Conservation (phyloP, 192 early-diverging fungal genomes). For the Spizellomyces sp. region DNA sequence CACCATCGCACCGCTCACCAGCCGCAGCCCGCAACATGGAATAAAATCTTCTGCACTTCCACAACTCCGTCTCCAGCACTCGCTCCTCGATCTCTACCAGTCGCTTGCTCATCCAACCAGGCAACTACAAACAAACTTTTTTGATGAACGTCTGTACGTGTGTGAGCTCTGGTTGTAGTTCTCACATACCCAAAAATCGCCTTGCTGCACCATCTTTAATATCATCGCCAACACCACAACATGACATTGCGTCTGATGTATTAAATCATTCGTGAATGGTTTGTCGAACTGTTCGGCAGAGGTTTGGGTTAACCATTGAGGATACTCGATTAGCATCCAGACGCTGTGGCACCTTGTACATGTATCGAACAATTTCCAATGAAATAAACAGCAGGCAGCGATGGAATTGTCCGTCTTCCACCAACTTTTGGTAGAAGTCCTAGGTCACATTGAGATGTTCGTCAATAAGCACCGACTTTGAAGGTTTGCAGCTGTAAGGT, state of each 20-base stretch:
- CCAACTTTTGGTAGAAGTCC: neutral
- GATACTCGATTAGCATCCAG: neutral
- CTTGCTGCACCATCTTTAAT: constrained; percentile 5
- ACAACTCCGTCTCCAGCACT: constrained; percentile 20
- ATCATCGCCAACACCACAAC: constrained; percentile 9
- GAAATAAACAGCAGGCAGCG: constrained; percentile 15
- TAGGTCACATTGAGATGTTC: neutral
- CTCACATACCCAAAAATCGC: neutral
- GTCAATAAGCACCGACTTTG: neutral
- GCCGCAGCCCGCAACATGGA: neutral
- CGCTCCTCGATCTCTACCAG: constrained; percentile 23
- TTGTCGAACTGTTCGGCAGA: too few species aligned
- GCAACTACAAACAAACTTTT: constrained; percentile 1
- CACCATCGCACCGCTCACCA: neutral
- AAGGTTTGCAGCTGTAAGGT: neutral
- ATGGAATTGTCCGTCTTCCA: constrained; percentile 11
- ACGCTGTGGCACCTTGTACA: constrained; percentile 2
- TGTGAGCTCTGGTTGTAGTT: too few species aligned
- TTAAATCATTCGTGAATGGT: constrained; percentile 7
- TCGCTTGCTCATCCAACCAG: constrained; percentile 16
- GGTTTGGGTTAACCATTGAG: too few species aligned
- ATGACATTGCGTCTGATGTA: neutral
- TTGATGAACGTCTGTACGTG: neutral
- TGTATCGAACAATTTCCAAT: constrained; percentile 19
- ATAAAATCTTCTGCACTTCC: constrained; percentile 11